Evolutionary conservation across 331 rosid genomes (phyloP).

Genomic region (Malus hybrid): DNA sequence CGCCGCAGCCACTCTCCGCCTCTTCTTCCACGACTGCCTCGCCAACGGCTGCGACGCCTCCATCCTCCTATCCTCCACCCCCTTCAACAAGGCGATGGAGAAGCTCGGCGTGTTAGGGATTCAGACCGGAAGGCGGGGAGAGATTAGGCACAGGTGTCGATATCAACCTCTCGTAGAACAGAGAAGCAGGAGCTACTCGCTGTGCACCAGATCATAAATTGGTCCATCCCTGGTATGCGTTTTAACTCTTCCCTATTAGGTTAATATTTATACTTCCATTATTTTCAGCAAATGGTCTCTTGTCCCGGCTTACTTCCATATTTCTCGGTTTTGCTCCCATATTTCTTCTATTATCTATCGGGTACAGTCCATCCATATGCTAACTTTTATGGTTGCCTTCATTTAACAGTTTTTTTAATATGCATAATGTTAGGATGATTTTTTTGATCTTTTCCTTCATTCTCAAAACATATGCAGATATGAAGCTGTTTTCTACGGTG

Average conservation of each 20-base stretch:
- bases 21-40: conserved; percentile 86
- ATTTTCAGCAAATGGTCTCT: conserved; percentile 61
- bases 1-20: conserved; percentile 69
- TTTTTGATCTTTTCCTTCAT: not conserved
- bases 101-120: too few species aligned
- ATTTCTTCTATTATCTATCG: conserved; percentile 86
- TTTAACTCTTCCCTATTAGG: conserved; percentile 17
- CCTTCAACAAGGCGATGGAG: conserved; percentile 25
- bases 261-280: conserved; percentile 21
- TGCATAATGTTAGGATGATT: not conserved
- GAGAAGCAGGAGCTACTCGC: conserved; percentile 59
- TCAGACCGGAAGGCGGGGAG: too few species aligned
- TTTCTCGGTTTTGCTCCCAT: conserved; percentile 87
- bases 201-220: conserved; percentile 60
- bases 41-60: conserved; percentile 86
- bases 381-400: not conserved
- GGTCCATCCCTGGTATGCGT: conserved; percentile 69
- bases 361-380: conserved; percentile 38
- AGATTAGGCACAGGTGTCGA: conserved; percentile 60
- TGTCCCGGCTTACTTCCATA: conserved; percentile 75
- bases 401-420: not conserved
- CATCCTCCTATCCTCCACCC: conserved; percentile 55
- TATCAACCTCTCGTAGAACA: conserved; percentile 70
- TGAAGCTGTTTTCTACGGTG: conserved; percentile 80
- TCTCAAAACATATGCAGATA: conserved; percentile 46